Base-by-base conservation (phyloP, 2,329 filamentous ascomycete species). In the Claviceps arundinis region DNA sequence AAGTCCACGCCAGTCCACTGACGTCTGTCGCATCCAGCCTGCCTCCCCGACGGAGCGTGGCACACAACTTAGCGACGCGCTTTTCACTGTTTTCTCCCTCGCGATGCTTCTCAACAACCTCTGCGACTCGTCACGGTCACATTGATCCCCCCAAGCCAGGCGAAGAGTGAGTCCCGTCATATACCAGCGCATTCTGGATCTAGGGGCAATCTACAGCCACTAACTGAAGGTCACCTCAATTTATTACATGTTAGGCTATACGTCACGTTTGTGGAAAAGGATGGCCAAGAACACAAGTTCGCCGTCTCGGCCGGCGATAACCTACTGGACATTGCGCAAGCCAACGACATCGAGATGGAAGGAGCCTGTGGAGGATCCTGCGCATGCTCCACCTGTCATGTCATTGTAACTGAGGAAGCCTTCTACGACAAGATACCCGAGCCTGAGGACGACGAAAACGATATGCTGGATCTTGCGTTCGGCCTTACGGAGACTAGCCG, bases 261-360 rank as follows among this genome's bases (percentile, higher is more conserved):
- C 64, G 78, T 98, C 26, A 95, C 90, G 0, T 96, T 97, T 66
- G 78, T 97, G 59, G 90, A 96, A 68, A 96, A 97, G 70, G 89
- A 96, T 19, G 84, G 84, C 49, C 73, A 80, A 34, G 76, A 82
- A 58, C 77, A 87, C 66, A 87, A 84, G 55, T 81, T 96, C 61
- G 82, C 85, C 54, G 91, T 96, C 8, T 75, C 81, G 14, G 82
- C 86, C 60, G 93, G 93, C 48, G 89, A 95, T 69, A 98, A 98
- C 68, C 74, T 98, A 51, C 77, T 98, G 51, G 91, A 97, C 63
- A 91, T 98, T 63, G 93, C 91, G 22, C 91, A 96, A 67, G 88
- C 86, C 46, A 81, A 97, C 68, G 91, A 97, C 64, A 74, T 98
- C 43, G 93, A 98, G 68, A 97, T 98, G 91, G 93, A 98, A 74